Conservation (phyloP, 306 rosid species). For the Castanospermum australe region DNA sequence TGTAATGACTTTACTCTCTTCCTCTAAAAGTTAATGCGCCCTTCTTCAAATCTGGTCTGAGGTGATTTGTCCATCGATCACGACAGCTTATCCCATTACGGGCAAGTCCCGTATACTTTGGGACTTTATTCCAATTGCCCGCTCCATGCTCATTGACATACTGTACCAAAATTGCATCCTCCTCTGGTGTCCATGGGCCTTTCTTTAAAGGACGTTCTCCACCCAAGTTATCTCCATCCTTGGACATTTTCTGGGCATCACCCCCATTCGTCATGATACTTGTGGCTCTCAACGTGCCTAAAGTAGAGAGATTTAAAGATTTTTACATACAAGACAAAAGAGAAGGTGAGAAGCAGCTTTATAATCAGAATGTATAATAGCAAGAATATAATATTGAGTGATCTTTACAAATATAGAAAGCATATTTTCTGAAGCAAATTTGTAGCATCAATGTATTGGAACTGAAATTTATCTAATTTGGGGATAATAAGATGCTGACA, state of each 20-base stretch:
- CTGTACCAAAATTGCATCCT: constrained; percentile 59
- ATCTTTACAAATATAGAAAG: not conserved
- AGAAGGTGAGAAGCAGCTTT: not conserved
- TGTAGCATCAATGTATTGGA: not conserved
- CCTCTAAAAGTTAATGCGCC: constrained; percentile 52
- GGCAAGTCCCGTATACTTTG: constrained; percentile 58
- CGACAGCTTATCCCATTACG: constrained; percentile 88
- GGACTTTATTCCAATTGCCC: constrained; percentile 80
- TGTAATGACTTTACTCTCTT: constrained; percentile 39
- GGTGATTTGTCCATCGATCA: constrained; percentile 75
- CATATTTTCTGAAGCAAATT: not conserved
- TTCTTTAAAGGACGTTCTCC: constrained; percentile 45
- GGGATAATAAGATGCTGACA: not conserved
- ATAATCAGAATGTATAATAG: not conserved
- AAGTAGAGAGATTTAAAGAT: not conserved
- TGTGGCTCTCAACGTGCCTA: constrained; percentile 29
- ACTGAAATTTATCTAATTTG: too few species aligned
- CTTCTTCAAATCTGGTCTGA: constrained; percentile 63
- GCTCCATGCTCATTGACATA: constrained; percentile 63
- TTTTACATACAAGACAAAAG: not conserved
- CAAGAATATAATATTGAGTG: not conserved
- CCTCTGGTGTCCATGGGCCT: constrained; percentile 79
- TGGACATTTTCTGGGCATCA: constrained; percentile 36
- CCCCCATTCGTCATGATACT: constrained; percentile 36
- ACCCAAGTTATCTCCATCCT: constrained; percentile 41